Conservation (phyloP, 2,329 filamentous ascomycete species). For the Hypocreales sp. region DNA sequence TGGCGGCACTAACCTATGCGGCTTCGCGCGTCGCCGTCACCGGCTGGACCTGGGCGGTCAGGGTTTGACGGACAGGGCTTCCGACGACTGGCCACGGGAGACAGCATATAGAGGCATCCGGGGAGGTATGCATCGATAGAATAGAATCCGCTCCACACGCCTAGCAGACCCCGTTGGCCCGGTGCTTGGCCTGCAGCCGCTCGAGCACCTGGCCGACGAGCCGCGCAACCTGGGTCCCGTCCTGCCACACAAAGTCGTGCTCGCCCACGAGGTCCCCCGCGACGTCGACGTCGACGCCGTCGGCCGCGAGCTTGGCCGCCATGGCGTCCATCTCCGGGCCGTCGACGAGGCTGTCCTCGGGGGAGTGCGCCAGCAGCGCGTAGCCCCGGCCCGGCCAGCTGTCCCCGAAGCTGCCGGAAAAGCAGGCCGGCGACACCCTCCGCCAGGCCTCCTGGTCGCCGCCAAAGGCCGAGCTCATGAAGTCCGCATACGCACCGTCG, state of each 20-base stretch:
- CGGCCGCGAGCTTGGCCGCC: conserved; percentile 26
- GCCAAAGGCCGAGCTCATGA: conserved; percentile 48
- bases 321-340: conserved; percentile 43
- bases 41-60: conserved; percentile 18
- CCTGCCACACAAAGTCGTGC: conserved; percentile 50
- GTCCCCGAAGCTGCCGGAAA: conserved; percentile 22
- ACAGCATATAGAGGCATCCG: no score
- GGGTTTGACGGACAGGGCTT: conserved; percentile 19
- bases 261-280: conserved; percentile 32
- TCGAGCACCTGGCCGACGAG: conserved; percentile 20
- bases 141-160: no score
- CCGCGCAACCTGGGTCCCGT: conserved; percentile 39
- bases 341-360: conserved; percentile 34
- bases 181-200: background rate
- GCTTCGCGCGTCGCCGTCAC: conserved; percentile 18
- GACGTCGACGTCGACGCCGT: conserved; percentile 17
- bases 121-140: no score
- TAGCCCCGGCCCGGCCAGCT: conserved; percentile 19
- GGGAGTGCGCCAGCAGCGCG: conserved; percentile 27
- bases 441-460: conserved; percentile 32
- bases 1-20: conserved; percentile 15
- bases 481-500: conserved; percentile 33
- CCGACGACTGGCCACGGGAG: no score
- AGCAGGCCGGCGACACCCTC: conserved; percentile 35
- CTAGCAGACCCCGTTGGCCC: no score